Evolutionary conservation across 2,329 filamentous ascomycete species (phyloP).

Genomic region (Calonectria pauciramosa): DNA sequence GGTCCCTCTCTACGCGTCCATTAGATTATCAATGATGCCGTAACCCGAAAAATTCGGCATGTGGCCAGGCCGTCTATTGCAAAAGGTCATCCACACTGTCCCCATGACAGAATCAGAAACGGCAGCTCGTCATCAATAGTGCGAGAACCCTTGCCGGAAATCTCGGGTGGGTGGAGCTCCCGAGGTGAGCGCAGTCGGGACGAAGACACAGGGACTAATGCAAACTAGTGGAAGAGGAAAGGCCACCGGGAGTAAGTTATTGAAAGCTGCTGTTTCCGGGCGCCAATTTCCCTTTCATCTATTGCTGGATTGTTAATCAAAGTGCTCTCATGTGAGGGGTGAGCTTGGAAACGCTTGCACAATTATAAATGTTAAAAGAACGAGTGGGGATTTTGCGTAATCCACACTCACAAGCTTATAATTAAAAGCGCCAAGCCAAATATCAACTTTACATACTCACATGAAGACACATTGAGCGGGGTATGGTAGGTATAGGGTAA

Average conservation of each 20-base stretch:
- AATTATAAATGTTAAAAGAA: background rate
- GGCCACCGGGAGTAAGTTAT: background rate
- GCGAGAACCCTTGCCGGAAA: background rate
- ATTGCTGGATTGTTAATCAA: background rate
- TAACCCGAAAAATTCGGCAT: background rate
- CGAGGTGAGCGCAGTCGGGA: background rate
- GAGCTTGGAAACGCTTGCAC: background rate
- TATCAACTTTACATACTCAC: background rate
- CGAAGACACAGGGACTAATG: background rate
- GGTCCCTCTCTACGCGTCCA: background rate
- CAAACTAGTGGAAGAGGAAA: background rate
- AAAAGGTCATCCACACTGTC: background rate
- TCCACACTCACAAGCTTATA: background rate
- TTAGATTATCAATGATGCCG: background rate
- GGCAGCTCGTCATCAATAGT: conserved; percentile 1
- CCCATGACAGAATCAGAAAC: background rate
- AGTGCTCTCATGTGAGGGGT: background rate
- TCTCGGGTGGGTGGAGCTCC: conserved; percentile 1
- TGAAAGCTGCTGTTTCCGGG: background rate
- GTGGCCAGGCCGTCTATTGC: background rate
- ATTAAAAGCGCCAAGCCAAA: background rate
- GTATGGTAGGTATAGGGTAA: background rate
- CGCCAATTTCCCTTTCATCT: background rate
- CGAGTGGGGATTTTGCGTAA: background rate
- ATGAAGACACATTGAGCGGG: too few species aligned